A percentile compares a stretch with the other conserved stretches of the same genome.
Evolutionary conservation across 1,139 yeast genomes (phyloP).

Genomic region (Eremothecium gossypii): DNA sequence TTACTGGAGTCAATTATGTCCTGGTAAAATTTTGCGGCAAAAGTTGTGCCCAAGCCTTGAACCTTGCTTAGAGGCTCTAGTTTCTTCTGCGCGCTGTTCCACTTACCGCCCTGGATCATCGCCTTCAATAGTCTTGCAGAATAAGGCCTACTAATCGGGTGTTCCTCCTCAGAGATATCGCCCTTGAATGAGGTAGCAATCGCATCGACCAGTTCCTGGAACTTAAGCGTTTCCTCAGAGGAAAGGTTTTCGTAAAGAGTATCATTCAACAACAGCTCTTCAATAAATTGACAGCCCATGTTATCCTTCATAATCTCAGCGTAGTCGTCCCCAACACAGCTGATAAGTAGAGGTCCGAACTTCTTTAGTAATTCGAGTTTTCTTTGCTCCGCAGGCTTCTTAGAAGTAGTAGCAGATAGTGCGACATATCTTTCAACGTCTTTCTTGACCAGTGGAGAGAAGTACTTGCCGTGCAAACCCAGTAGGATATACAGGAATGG

Average conservation of each 20-base stretch:
- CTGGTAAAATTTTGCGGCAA: conserved; percentile 50
- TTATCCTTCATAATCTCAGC: conserved; percentile 52
- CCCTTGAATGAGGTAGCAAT: conserved; percentile 57
- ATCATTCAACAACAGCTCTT: conserved; percentile 61
- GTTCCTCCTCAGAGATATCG: conserved; percentile 58
- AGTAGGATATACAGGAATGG: conserved; percentile 75
- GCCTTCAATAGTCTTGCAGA: conserved; percentile 70
- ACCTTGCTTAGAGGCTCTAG: conserved; percentile 38
- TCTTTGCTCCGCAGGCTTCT: conserved; percentile 75
- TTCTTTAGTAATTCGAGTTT: conserved; percentile 56
- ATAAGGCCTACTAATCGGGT: conserved; percentile 62
- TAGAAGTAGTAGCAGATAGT: conserved; percentile 65
- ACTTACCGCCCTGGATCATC: conserved; percentile 77
- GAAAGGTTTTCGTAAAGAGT: conserved; percentile 42
- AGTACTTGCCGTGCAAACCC: conserved; percentile 76
- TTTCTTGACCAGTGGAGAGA: conserved; percentile 59
- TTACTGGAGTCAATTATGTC: conserved; percentile 39
- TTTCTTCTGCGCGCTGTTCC: conserved; percentile 50
- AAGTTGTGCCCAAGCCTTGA: conserved; percentile 51
- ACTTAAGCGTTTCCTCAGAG: conserved; percentile 34
- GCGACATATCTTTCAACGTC: conserved; percentile 53
- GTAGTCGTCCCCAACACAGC: conserved; percentile 41
- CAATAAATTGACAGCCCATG: conserved; percentile 73
- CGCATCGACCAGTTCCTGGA: conserved; percentile 45
- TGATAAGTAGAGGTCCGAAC: conserved; percentile 59